Evolutionary conservation across 495 filamentous ascomycete genomes (phyloP), one percentile per base, ranked within the genome.

Genomic region (Monascus purpureus): DNA sequence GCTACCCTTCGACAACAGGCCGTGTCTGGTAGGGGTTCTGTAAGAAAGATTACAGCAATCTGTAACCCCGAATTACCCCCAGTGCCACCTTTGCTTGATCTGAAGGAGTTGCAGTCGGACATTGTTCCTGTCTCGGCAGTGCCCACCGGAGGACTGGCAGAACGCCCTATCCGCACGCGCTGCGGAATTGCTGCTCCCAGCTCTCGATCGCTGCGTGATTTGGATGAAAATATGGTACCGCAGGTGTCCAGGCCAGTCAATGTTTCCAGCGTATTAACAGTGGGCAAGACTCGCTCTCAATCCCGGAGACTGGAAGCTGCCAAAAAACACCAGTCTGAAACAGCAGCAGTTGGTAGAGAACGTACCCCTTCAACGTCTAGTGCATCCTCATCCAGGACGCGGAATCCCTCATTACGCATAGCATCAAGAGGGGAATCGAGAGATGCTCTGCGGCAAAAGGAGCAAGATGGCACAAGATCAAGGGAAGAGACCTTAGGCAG

Each of bases 201-300:
- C 17, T 60, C 57, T 1, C 41, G 43, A 1, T 53, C 56, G 0
- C 15, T 55, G 12, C 48, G 53, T 8, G 54, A 48, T 13, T 19
- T 49, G 18, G 50, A 61, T n/a, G 46, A 31, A 9, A 50, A 46
- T 6, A 38, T 45, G 9, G 42, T 31, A 17, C 48, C 51, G 2
- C 46, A 42, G 28, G 35, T 50, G 18, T 19, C 46, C 15, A 57
- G 55, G 29, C 47, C 57, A 1, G 51, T 38, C 3, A 57, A 47
- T 20, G 51, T 45, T 28, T 47, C 52, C 12, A 49, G 39, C 13
- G 51, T 52, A 18, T 36, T 63, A 33, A 59, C 53, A 0, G 51
- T 63, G 20, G 61, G 57, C 16, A 65, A 65, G 41, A 65, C 61
- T 13, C 47, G 61, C 16, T 63, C 61, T n/a, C 59, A 65, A 36